Conservation (phyloP, 305 asterid genomes). For the Andrographis paniculata region DNA sequence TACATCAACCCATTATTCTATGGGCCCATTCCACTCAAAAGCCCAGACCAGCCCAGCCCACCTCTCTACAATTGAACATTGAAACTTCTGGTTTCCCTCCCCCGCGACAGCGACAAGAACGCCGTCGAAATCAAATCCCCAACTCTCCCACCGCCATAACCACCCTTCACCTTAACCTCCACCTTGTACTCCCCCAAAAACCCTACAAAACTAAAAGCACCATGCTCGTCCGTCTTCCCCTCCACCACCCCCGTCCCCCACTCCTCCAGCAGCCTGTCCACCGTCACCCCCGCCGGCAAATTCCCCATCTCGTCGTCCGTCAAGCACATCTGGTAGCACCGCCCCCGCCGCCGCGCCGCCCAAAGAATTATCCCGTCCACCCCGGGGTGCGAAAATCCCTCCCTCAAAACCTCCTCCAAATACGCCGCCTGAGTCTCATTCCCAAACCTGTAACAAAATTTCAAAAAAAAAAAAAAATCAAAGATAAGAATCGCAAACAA, state of each 20-base stretch:
- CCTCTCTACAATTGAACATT: slow-evolving; percentile 47
- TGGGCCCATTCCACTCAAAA: too few relatives aligned
- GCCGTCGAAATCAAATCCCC: too few relatives aligned
- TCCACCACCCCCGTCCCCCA: slow-evolving; percentile 44
- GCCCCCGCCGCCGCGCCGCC: slow-evolving; percentile 53
- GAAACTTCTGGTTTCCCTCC: slow-evolving; percentile 50
- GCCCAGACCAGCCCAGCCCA: too few relatives aligned
- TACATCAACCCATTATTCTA: too few relatives aligned
- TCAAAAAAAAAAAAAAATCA: too few relatives aligned
- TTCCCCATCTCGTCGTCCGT: slow-evolving; percentile 56
- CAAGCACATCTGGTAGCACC: slow-evolving; percentile 79
- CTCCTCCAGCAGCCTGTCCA: slow-evolving; percentile 52
- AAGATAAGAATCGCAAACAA: too few relatives aligned
- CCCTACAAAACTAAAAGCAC: slow-evolving; percentile 50
- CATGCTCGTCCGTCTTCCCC: slow-evolving; percentile 46
- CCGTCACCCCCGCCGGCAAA: slow-evolving; percentile 62
- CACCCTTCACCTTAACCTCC: slow-evolving; percentile 27
- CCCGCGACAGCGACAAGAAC: slow-evolving; percentile 38
- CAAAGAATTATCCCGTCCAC: slow-evolving; percentile 61
- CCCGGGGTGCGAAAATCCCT: slow-evolving; percentile 61
- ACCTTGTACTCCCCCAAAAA: slow-evolving; percentile 61
- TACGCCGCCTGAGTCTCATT: slow-evolving; percentile 47
- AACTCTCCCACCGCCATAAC: slow-evolving; percentile 20
- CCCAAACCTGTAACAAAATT: too few relatives aligned
- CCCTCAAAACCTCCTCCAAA: slow-evolving; percentile 60